A percentile compares a stretch with the other conserved stretches of the same genome.
These are phyloP conservation scores for Rhinocladiella mackenziei DNA, from an alignment of 2,329 filamentous ascomycete genomes.

Conservation along the genomic window DNA sequence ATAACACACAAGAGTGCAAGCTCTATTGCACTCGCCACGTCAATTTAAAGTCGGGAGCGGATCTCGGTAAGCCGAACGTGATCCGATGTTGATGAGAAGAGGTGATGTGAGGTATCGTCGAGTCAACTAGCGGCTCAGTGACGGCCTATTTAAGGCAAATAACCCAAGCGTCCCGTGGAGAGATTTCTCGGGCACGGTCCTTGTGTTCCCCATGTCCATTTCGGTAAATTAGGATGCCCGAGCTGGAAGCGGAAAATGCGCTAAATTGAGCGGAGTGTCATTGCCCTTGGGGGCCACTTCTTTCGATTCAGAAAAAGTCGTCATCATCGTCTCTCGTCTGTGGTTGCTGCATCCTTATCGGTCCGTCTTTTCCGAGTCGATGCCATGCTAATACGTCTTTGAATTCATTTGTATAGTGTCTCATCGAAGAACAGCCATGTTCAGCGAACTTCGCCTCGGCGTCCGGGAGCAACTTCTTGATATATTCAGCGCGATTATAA, in stretches of 20 bases:
- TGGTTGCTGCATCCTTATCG: constrained; percentile 6
- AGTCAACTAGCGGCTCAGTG: too few species aligned
- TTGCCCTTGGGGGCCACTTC: not conserved
- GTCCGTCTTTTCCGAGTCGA: not conserved
- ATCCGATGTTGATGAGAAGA: too few species aligned
- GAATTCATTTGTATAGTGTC: constrained; percentile 19
- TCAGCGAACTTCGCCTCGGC: constrained; percentile 40
- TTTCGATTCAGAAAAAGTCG: constrained; percentile 14
- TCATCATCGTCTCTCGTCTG: constrained; percentile 10
- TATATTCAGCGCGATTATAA: constrained; percentile 54
- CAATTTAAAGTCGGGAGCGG: not conserved
- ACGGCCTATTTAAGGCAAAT: too few species aligned
- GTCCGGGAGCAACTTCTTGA: constrained; percentile 48
- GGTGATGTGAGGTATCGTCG: too few species aligned
- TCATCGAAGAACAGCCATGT: constrained; percentile 37
- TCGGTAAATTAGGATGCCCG: too few species aligned
- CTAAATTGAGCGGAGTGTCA: constrained; percentile 4
- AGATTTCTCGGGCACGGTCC: too few species aligned
- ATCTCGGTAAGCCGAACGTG: not conserved
- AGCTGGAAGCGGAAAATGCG: not conserved
- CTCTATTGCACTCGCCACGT: constrained; percentile 2
- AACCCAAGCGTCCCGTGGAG: too few species aligned
- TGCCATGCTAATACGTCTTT: constrained; percentile 11
- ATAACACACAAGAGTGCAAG: not conserved
- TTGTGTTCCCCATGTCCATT: too few species aligned